Percentiles rank a stretch among this genome's conserved stretches.
These are phyloP conservation scores for Xenoacremonium recifei DNA, from an alignment of 2,329 filamentous ascomycete genomes.

Conservation along the genomic window DNA sequence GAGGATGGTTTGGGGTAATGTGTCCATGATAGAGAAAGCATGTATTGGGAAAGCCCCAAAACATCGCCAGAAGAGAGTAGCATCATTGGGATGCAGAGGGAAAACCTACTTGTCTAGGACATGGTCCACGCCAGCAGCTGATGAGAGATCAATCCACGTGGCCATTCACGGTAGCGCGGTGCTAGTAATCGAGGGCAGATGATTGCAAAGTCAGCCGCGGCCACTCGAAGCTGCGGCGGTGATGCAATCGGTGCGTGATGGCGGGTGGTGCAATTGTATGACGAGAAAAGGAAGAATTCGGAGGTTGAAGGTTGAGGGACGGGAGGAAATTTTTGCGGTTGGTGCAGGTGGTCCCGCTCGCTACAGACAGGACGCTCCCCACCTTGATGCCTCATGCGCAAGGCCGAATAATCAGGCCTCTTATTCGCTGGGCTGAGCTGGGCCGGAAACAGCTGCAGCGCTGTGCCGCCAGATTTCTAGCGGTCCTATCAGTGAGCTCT, in stretches of 20 bases:
- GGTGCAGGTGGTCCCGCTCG: constrained; percentile 22
- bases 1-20: constrained; percentile 4
- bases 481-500: constrained; percentile 4
- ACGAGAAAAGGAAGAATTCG: constrained; percentile 5
- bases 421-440: too few relatives aligned
- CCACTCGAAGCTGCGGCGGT: constrained; percentile 13
- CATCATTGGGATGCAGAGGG: neutral
- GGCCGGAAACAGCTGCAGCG: constrained; percentile 1
- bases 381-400: constrained; percentile 31
- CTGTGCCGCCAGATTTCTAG: neutral
- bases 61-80: neutral
- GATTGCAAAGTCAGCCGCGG: constrained; percentile 14
- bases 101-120: constrained; percentile 30
- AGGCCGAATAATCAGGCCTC: constrained; percentile 28
- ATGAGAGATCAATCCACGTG: constrained; percentile 20
- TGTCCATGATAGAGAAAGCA: neutral
- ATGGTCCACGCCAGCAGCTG: constrained; percentile 26
- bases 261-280: constrained; percentile 7
- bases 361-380: too few relatives aligned
- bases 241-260: constrained; percentile 10
- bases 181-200: constrained; percentile 16
- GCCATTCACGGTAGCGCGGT: constrained; percentile 25
- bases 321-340: constrained; percentile 18
- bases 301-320: constrained; percentile 14
- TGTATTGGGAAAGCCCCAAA: neutral